Evolutionary conservation across 192 early-diverging fungal genomes (phyloP).

Genomic region (Radiomyces spectabilis): DNA sequence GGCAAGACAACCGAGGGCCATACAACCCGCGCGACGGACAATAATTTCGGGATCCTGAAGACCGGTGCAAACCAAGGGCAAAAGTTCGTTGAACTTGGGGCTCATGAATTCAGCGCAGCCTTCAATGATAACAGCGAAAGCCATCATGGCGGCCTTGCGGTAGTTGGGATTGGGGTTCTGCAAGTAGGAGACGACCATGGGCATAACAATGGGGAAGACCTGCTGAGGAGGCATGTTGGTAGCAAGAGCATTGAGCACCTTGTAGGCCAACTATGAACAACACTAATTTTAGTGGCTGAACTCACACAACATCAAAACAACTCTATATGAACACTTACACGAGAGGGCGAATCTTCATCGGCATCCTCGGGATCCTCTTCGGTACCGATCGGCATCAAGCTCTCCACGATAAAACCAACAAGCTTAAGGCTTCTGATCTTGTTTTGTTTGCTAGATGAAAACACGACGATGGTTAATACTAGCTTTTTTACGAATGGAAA

Average conservation of each 20-base stretch:
- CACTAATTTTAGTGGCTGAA: too few relatives aligned
- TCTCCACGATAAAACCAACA: conserved; percentile 67
- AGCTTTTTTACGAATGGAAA: background rate
- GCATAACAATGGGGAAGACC: conserved; percentile 75
- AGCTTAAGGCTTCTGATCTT: conserved; percentile 82
- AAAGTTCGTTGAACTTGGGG: conserved; percentile 68
- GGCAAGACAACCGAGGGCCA: conserved; percentile 75
- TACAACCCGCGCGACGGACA: conserved; percentile 82
- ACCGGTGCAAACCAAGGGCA: conserved; percentile 66
- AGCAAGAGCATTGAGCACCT: conserved; percentile 70
- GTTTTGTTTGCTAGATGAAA: conserved; percentile 52
- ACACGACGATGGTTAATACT: background rate
- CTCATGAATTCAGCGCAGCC: conserved; percentile 83
- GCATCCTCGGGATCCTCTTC: conserved; percentile 75
- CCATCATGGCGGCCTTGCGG: conserved; percentile 85
- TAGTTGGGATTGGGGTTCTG: conserved; percentile 64
- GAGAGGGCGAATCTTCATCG: conserved; percentile 77
- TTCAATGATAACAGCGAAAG: conserved; percentile 74
- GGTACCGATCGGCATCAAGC: conserved; percentile 75
- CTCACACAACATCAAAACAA: background rate
- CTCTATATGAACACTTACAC: conserved; percentile 9
- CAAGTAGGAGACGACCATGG: conserved; percentile 71
- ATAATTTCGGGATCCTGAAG: conserved; percentile 72
- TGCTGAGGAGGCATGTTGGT: conserved; percentile 82
- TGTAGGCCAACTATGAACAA: conserved; percentile 36